Conservation (phyloP, 78 protist species). For the Neovahlkampfia damariscottae region DNA sequence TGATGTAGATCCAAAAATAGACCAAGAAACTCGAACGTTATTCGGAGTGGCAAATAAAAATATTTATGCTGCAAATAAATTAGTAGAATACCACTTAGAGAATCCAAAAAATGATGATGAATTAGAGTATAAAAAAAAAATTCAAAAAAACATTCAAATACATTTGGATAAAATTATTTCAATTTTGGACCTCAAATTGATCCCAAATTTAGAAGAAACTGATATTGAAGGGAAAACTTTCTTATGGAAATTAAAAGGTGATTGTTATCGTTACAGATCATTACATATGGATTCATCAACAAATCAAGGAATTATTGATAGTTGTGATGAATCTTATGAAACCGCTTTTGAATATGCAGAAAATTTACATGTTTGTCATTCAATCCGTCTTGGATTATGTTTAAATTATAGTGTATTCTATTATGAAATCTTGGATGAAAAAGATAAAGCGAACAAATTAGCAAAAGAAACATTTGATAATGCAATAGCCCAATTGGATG, state of each 20-base stretch:
- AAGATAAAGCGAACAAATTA: conserved; percentile 2
- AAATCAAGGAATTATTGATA: neutral
- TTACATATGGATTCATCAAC: conserved; percentile 12
- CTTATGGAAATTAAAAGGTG: conserved; percentile 26
- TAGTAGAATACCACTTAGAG: too few species aligned
- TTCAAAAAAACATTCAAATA: too few species aligned
- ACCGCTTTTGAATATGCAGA: neutral
- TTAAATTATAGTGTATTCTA: conserved; percentile 25
- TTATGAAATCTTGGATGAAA: conserved; percentile 17
- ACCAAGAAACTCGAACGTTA: conserved; percentile 89
- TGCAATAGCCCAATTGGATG: conserved; percentile 36
- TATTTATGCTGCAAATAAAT: too few species aligned
- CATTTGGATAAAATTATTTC: too few species aligned
- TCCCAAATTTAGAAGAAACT: too few species aligned
- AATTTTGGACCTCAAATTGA: too few species aligned
- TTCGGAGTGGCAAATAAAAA: conserved; percentile 98
- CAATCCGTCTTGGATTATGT: conserved; percentile 21
- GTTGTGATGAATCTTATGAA: conserved; percentile 12
- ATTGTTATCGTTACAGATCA: conserved; percentile 31
- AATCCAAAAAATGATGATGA: too few species aligned
- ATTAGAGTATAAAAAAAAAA: too few species aligned
- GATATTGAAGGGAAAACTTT: too few species aligned
- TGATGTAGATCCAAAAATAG: conserved; percentile 62
- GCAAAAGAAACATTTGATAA: conserved; percentile 34
- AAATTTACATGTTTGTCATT: neutral